Evolutionary conservation across 2,329 filamentous ascomycete species (phyloP), one percentile per base, ranked within the genome.

Genomic region (Alternaria viburni): DNA sequence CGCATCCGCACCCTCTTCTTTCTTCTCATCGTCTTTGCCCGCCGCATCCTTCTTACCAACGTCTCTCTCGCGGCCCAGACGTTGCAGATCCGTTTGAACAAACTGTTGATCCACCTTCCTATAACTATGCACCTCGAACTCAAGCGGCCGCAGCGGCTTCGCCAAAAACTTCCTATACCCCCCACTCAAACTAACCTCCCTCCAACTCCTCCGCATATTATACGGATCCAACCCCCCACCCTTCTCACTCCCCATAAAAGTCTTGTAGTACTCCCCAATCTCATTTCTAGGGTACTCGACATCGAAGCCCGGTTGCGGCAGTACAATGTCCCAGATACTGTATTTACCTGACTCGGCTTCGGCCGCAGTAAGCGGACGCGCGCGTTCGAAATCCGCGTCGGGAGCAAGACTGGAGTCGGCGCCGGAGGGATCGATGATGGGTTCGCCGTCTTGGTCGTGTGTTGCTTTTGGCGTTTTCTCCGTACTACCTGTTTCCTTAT

Each of bases 271-370:
- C 4, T 88, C 85, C n/a, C 91, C 93, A 66, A 97, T 88, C 36
- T 88, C 88, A 78, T 99, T 98, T 21, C 85, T 77, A 0, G 96
- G 96, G 76, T 98, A 99, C 36, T 92, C 80, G 43, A 98, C 88
- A 71, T 97, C 93, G 82, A 90, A 97, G 17, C 96, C 96, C 0
- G 96, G 96, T n/a, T 91, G 90, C 4, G 96, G 95, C 3, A 99
- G 86, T 12, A 99, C 94, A 65, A 98, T 77, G 76, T 99, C 96
- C 74, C 92, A 93, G 71, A 99, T 91, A 41, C 86, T n/a, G n/a
- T n/a, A n/a, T n/a, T n/a, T n/a, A n/a, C n/a, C n/a, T n/a, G n/a
- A n/a, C n/a, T n/a, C n/a, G n/a, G n/a, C n/a, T n/a, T n/a, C n/a
- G n/a, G n/a, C n/a, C n/a, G 88, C 88, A 3, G 89, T 91, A 13